Evolutionary conservation across 257 asterid species (phyloP).

Genomic region (Salvia miltiorrhiza): DNA sequence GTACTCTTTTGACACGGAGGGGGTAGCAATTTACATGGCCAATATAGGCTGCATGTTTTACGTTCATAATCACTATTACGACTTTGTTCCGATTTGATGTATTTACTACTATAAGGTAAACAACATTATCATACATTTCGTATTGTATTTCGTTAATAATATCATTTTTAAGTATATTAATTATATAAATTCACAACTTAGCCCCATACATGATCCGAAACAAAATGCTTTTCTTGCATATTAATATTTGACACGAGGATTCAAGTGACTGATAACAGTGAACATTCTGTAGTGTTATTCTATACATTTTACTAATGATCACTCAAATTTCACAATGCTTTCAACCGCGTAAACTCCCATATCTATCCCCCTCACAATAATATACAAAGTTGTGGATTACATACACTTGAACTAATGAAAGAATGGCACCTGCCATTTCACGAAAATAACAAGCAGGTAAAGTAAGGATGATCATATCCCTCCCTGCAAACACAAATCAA

Average conservation of each 20-base stretch:
- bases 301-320: constrained; percentile 18
- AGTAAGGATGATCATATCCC: constrained; percentile 15
- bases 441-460: constrained; percentile 33
- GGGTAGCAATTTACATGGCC: too few species aligned
- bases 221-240: background rate
- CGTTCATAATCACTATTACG: too few species aligned
- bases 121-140: too few species aligned
- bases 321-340: constrained; percentile 8
- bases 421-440: constrained; percentile 56
- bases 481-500: constrained; percentile 32
- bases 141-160: too few species aligned
- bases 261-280: background rate
- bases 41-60: too few species aligned
- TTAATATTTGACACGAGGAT: background rate
- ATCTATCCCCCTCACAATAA: background rate
- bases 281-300: background rate
- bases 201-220: background rate
- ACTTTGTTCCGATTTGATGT: too few species aligned
- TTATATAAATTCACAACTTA: background rate
- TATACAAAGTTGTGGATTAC: constrained; percentile 40
- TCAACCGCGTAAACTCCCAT: background rate
- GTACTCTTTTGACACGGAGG: too few species aligned
- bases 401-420: constrained; percentile 51
- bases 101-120: too few species aligned
- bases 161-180: background rate